Evolutionary conservation across 192 early-diverging fungal genomes (phyloP).

Genomic region (Geosiphon pyriformis): DNA sequence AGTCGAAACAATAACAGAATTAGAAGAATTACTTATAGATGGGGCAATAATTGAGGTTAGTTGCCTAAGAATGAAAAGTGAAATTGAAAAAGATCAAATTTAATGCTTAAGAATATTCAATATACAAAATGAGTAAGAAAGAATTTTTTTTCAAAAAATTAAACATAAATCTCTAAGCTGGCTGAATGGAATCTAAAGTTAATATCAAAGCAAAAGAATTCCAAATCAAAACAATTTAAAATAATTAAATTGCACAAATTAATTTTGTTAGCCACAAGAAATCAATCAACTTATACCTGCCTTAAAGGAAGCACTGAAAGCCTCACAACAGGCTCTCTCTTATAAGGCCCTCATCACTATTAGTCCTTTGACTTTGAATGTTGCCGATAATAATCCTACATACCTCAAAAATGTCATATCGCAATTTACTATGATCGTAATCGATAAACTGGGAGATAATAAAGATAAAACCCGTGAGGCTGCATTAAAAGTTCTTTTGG

Average conservation of each 20-base stretch:
- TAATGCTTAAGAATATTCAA: neutral
- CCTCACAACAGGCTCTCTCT: neutral
- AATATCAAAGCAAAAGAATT: neutral
- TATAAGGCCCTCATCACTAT: constrained; percentile 5
- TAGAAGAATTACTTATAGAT: constrained; percentile 12
- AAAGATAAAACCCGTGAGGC: constrained; percentile 13
- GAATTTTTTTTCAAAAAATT: neutral
- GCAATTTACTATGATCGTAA: neutral
- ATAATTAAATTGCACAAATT: neutral
- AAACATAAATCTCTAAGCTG: neutral
- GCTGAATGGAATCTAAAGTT: neutral
- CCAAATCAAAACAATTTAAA: neutral
- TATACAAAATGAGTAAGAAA: neutral
- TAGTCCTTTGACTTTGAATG: neutral
- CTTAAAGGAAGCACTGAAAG: constrained; percentile 14
- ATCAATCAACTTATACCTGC: constrained; percentile 3
- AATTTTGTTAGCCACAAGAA: constrained; percentile 14
- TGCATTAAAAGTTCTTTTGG: constrained; percentile 9
- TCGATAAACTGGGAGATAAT: constrained; percentile 15
- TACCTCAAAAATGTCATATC: constrained; percentile 1
- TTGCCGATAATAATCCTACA: constrained; percentile 11
- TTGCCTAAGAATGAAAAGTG: neutral
- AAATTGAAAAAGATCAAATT: neutral
- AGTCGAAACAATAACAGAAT: constrained; percentile 11
- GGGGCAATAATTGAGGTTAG: constrained; percentile 12